Conservation (phyloP, 768 basidiomycete genomes). For the Phaeotremella skinneri region DNA sequence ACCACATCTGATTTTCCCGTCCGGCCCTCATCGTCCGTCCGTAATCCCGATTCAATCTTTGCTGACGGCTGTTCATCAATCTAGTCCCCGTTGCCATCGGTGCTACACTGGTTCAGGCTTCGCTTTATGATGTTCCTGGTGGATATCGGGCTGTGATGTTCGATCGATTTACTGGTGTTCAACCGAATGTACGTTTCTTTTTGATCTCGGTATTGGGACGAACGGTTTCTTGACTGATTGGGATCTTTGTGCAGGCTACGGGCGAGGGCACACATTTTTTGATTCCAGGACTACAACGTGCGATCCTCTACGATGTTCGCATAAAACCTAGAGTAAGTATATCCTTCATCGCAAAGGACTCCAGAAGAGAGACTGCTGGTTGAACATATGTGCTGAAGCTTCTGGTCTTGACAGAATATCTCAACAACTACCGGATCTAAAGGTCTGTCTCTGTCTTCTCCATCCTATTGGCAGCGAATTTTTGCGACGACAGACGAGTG, state of each 20-base stretch:
- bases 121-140: slow-evolving; percentile 66
- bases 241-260: slow-evolving; percentile 60
- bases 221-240: background rate
- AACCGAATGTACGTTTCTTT: slow-evolving; percentile 60
- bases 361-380: background rate
- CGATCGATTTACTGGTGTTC: slow-evolving; percentile 91
- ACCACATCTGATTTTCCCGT: background rate
- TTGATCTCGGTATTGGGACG: background rate
- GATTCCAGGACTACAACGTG: slow-evolving; percentile 90
- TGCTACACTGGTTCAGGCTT: slow-evolving; percentile 56
- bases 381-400: background rate
- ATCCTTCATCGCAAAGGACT: background rate
- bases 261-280: slow-evolving; percentile 95
- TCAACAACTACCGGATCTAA: slow-evolving; percentile 99
- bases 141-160: slow-evolving; percentile 97
- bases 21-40: background rate
- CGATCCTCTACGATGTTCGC: slow-evolving; percentile 95
- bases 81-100: slow-evolving; percentile 67
- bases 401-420: slow-evolving; percentile 66
- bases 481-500: slow-evolving; percentile 4
- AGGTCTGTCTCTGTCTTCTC: slow-evolving; percentile 48
- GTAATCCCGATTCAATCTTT: background rate
- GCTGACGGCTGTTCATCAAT: background rate
- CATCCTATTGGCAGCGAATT: background rate
- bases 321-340: slow-evolving; percentile 84